Conservation (phyloP, 1,284 basidiomycete genomes). For the Pholiota adiposa region DNA sequence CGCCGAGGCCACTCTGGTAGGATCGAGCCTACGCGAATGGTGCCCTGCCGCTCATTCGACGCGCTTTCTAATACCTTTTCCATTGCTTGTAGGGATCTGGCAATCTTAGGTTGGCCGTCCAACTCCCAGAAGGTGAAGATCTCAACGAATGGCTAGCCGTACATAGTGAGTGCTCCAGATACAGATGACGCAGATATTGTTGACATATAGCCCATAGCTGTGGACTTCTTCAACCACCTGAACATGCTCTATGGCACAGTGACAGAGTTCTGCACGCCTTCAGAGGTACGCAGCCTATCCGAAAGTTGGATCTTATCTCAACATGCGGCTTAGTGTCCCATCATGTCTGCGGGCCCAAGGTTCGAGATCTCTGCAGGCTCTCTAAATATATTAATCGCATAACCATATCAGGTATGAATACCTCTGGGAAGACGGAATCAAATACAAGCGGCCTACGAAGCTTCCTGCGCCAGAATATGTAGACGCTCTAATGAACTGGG, state of each 20-base stretch:
- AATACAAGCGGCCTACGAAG: conserved; percentile 93
- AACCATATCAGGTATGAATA: conserved; percentile 82
- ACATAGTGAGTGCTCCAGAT: conserved; percentile 67
- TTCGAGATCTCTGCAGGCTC: conserved; percentile 39
- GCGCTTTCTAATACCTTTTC: neutral
- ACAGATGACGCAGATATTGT: neutral
- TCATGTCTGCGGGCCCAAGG: conserved; percentile 99
- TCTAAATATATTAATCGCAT: neutral
- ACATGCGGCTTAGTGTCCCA: conserved; percentile 74
- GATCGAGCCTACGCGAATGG: conserved; percentile 11
- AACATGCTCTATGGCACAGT: conserved; percentile 97
- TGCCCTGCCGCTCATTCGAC: neutral
- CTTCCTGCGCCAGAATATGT: conserved; percentile 96
- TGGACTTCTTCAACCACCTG: conserved; percentile 95
- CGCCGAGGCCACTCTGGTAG: conserved; percentile 93
- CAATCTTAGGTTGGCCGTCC: conserved; percentile 88
- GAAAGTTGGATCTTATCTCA: neutral
- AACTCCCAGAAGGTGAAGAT: conserved; percentile 94
- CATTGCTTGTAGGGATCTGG: conserved; percentile 78
- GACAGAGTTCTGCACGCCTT: conserved; percentile 94
- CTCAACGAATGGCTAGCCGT: conserved; percentile 96
- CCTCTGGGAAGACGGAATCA: conserved; percentile 96
- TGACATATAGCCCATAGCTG: conserved; percentile 55
- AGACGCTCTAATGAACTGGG: conserved; percentile 99
- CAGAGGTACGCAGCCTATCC: conserved; percentile 62